Evolutionary conservation across 2,329 filamentous ascomycete species (phyloP).

Genomic region (Penicillium sp.): DNA sequence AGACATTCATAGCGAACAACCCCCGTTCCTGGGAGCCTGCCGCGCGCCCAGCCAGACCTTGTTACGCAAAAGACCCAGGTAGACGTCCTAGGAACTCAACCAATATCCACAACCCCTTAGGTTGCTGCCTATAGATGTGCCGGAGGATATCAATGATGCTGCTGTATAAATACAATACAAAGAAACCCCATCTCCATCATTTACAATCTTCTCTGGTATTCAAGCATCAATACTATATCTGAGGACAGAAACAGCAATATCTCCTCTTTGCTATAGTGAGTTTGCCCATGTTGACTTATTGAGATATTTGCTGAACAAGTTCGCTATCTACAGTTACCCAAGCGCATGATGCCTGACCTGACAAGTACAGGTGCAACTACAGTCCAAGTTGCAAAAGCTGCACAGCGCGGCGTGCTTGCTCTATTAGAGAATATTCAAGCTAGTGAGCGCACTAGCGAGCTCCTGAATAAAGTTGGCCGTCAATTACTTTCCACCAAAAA

Average conservation of each 20-base stretch:
- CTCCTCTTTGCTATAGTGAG: neutral
- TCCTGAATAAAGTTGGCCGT: neutral
- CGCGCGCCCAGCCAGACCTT: no score
- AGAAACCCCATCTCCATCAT: no score
- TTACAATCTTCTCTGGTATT: no score
- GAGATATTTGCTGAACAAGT: neutral
- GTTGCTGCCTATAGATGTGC: neutral
- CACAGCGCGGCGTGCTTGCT: neutral
- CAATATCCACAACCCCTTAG: neutral
- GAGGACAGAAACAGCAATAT: neutral
- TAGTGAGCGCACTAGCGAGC: neutral
- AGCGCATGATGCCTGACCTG: neutral
- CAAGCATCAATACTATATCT: neutral
- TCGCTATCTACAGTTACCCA: neutral
- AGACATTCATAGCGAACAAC: no score
- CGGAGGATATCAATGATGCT: neutral
- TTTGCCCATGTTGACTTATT: neutral
- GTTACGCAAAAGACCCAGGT: no score
- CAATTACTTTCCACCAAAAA: neutral
- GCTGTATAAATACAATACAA: neutral
- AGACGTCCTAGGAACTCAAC: neutral
- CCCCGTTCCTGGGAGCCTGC: no score
- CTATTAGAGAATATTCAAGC: neutral
- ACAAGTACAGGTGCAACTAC: neutral
- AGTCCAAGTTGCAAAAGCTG: neutral